Conservation (phyloP, 1,284 basidiomycete genomes). For the Caloboletus firmus region DNA sequence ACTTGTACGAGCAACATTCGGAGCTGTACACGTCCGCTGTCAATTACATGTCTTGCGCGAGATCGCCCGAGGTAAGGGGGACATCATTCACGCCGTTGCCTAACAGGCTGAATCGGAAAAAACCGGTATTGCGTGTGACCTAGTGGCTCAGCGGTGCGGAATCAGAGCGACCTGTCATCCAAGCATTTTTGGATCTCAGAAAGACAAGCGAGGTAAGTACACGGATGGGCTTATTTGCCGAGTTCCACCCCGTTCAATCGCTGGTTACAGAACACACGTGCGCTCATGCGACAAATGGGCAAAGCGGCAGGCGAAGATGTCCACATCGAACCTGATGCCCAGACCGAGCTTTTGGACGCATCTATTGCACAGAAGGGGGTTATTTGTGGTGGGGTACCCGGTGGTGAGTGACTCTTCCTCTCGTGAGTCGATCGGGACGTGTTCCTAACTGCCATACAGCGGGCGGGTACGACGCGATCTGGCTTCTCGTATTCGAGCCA, state of each 20-base stretch:
- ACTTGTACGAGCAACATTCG: slow-evolving; percentile 46
- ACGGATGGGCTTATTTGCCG: not conserved
- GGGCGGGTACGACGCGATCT: slow-evolving; percentile 96
- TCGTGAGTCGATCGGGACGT: not conserved
- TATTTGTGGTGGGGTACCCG: slow-evolving; percentile 93
- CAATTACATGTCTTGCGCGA: slow-evolving; percentile 58
- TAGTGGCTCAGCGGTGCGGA: slow-evolving; percentile 24
- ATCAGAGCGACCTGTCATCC: slow-evolving; percentile 15
- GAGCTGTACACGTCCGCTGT: slow-evolving; percentile 54
- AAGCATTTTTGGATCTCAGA: slow-evolving; percentile 58
- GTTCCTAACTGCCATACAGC: slow-evolving; percentile 48
- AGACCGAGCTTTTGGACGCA: slow-evolving; percentile 83
- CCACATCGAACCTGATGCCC: slow-evolving; percentile 84
- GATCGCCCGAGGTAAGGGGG: slow-evolving; percentile 52
- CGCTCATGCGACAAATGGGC: slow-evolving; percentile 89
- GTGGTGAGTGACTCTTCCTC: slow-evolving; percentile 55
- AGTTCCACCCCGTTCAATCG: not conserved
- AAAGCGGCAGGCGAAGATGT: slow-evolving; percentile 67
- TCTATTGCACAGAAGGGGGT: slow-evolving; percentile 81
- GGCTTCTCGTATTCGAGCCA: slow-evolving; percentile 82
- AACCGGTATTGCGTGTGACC: not conserved
- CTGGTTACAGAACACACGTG: slow-evolving; percentile 63
- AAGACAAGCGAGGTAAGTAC: slow-evolving; percentile 53
- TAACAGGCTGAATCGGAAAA: not conserved
- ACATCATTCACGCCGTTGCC: not conserved